Conservation (phyloP, 371 early-diverging fungal genomes). For the Circinella minor region DNA sequence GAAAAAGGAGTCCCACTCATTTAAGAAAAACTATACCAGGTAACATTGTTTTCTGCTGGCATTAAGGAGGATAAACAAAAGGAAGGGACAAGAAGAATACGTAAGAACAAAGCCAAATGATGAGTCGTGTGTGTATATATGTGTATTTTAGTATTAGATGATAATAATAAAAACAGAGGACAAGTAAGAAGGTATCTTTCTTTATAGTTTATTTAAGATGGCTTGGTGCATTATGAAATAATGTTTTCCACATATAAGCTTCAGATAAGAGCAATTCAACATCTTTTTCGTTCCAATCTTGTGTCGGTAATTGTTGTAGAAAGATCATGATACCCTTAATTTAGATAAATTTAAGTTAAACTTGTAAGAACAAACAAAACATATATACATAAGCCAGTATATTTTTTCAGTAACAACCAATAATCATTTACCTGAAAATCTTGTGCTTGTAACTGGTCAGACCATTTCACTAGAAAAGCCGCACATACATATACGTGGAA, state of each 20-base stretch:
- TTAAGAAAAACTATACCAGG: too few species aligned
- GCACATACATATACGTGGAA: constrained; percentile 98
- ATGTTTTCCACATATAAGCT: constrained; percentile 94
- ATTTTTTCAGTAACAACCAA: not conserved
- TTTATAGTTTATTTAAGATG: constrained; percentile 55
- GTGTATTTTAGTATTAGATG: too few species aligned
- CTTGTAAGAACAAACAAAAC: too few species aligned
- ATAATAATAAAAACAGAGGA: too few species aligned
- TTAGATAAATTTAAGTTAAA: not conserved
- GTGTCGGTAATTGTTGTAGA: constrained; percentile 90
- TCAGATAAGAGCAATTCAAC: constrained; percentile 92
- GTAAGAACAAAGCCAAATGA: too few species aligned
- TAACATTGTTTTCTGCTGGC: too few species aligned
- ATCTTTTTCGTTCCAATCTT: constrained; percentile 88
- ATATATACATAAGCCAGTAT: too few species aligned
- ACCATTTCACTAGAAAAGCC: constrained; percentile 94
- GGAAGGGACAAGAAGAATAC: too few species aligned
- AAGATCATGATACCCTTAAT: constrained; percentile 89
- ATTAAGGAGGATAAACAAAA: not conserved
- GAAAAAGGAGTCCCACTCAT: too few species aligned
- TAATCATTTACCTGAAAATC: constrained; percentile 77
- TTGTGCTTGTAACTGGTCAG: constrained; percentile 78
- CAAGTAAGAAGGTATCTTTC: not conserved
- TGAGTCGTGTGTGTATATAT: too few species aligned
- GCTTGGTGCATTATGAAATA: constrained; percentile 89